These are phyloP conservation scores for Aspergillus avenaceus DNA, from an alignment of 495 filamentous ascomycete species.

Conservation along the genomic window DNA sequence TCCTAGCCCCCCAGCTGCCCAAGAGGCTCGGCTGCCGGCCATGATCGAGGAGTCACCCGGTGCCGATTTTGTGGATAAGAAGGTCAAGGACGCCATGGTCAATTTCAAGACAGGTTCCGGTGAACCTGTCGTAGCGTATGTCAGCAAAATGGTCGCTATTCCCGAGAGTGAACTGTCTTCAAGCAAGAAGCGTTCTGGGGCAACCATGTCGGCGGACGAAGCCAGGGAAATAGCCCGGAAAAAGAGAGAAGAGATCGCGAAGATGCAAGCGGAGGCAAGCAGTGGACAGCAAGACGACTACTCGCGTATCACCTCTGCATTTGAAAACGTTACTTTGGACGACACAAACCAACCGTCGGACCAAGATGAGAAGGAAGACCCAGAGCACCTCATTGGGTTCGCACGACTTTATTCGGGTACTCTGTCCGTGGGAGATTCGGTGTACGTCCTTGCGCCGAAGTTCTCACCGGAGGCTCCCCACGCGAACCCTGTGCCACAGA, in stretches of 20 bases:
- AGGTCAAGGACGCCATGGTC: slow-evolving; percentile 72
- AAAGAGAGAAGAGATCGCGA: slow-evolving; percentile 82
- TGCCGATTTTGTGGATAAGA: slow-evolving; percentile 58
- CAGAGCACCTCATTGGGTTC: slow-evolving; percentile 91
- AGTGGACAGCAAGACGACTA: slow-evolving; percentile 38
- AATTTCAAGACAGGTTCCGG: slow-evolving; percentile 64
- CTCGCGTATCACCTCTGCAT: slow-evolving; percentile 46
- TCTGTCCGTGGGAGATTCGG: slow-evolving; percentile 78
- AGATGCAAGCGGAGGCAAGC: slow-evolving; percentile 59
- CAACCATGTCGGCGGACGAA: slow-evolving; percentile 76
- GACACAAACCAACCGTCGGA: slow-evolving; percentile 37
- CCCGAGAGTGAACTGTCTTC: slow-evolving; percentile 87
- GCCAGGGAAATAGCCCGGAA: slow-evolving; percentile 81
- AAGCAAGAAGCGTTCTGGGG: slow-evolving; percentile 60
- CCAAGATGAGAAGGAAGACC: slow-evolving; percentile 52
- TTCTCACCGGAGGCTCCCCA: slow-evolving; percentile 80
- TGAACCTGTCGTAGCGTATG: slow-evolving; percentile 86
- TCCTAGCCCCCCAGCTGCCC: slow-evolving; percentile 79
- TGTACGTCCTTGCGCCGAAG: slow-evolving; percentile 90
- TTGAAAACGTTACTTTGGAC: slow-evolving; percentile 33
- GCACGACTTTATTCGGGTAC: slow-evolving; percentile 90
- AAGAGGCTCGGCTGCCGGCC: slow-evolving; percentile 73
- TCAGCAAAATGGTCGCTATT: slow-evolving; percentile 97
- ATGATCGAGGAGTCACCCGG: slow-evolving; percentile 82
- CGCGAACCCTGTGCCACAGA: slow-evolving; percentile 70